Evolutionary conservation across 176 grass and related monocot species (phyloP), one percentile per base, ranked within the genome.

Genomic region (Puya raimondii): DNA sequence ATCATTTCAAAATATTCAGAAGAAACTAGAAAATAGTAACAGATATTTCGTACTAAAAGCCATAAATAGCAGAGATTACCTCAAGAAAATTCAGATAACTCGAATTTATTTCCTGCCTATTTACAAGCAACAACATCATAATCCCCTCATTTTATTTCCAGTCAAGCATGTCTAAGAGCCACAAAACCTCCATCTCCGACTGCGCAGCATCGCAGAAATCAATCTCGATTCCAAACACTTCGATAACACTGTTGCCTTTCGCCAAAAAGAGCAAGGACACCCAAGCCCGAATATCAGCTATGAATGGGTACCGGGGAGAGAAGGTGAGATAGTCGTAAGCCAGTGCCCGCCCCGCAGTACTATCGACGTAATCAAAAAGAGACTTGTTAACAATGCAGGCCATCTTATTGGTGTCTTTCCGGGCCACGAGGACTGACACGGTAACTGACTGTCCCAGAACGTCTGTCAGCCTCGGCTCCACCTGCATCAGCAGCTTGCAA

Each of bases 111-210:
- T 61, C 56, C 33, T 2, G 21, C 56, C 16, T 61, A 61, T 61
- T 61, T 20, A 61, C 56, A 61, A 10, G 56, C 12, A 61, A 22
- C 17, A 61, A 61, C n/a, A 59, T 8, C 16, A 42, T 42, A 59
- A 59, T 59, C 1, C 54, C 20, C 54, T n/a, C 33, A 42, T 61
- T 74, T 63, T 91, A 92, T 83, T 86, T 92, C 85, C 89, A 92
- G 67, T 92, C 89, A 53, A 92, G 89, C 89, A 92, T 86, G 75
- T 92, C 85, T 65, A 88, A 70, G 18, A 92, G 85, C 85, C 89
- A 92, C 70, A 92, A 51, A 29, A 88, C 81, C 78, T 92, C 89
- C 23, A 74, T 76, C 63, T 88, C 89, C 1, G 85, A 78, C 48
- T 53, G 79, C n/a, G 85, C 89, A 0, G 85, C 89, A 3, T 92